Percentiles rank a stretch among this genome's conserved stretches.
Evolutionary conservation across 495 filamentous ascomycete genomes (phyloP).

Genomic region (Lasiosphaeris hirsuta): DNA sequence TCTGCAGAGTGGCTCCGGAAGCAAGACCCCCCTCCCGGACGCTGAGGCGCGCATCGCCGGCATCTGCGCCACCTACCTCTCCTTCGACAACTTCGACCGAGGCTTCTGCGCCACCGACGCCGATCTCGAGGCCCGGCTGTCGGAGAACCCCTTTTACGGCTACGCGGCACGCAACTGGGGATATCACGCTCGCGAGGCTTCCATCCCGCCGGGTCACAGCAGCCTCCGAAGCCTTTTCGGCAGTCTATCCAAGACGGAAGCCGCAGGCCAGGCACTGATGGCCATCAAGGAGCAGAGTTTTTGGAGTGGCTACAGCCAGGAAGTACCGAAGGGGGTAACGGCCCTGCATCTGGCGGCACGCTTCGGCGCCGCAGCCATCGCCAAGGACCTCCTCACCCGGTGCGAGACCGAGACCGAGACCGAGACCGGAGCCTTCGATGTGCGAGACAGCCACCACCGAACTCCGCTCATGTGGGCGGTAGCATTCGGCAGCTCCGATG

Average conservation of each 20-base stretch:
- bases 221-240: slow-evolving; percentile 17
- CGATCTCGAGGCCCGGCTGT: slow-evolving; percentile 27
- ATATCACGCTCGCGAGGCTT: slow-evolving; percentile 29
- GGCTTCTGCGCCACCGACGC: slow-evolving; percentile 25
- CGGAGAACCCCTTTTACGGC: slow-evolving; percentile 32
- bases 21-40: slow-evolving; percentile 32
- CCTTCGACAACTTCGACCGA: slow-evolving; percentile 31
- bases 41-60: slow-evolving; percentile 34
- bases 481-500: too few species aligned
- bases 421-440: too few species aligned
- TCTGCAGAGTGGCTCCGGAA: slow-evolving; percentile 42
- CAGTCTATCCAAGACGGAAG: slow-evolving; percentile 18
- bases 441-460: too few species aligned
- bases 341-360: too few species aligned
- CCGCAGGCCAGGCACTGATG: slow-evolving; percentile 13
- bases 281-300: neutral
- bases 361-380: too few species aligned
- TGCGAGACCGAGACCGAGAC: too few species aligned
- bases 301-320: too few species aligned
- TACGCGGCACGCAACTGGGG: slow-evolving; percentile 49
- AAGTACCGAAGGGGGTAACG: too few species aligned
- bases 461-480: too few species aligned
- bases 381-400: too few species aligned
- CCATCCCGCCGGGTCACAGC: neutral
- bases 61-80: slow-evolving; percentile 47